These are phyloP conservation scores for Fragilariopsis cylindrus DNA, from an alignment of 108 stramenopile species.

Conservation along the genomic window DNA sequence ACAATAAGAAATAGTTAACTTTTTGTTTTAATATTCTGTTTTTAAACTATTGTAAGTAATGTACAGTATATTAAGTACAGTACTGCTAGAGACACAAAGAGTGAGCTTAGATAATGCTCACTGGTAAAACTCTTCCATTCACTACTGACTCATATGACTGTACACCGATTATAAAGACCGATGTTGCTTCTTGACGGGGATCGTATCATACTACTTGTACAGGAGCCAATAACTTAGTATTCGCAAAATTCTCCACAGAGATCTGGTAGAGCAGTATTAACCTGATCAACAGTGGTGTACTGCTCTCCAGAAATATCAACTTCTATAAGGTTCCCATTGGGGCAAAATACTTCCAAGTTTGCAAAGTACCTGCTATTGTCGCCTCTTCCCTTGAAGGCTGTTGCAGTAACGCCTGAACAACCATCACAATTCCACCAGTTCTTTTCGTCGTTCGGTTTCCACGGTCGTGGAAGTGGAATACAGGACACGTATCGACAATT, in stretches of 20 bases:
- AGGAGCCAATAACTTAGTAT: too few species aligned
- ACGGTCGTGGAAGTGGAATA: slow-evolving; percentile 64
- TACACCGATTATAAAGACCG: too few species aligned
- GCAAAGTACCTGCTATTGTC: not conserved
- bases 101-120: too few species aligned
- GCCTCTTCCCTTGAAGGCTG: not conserved
- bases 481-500: slow-evolving; percentile 72
- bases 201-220: too few species aligned
- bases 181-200: too few species aligned
- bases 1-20: too few species aligned
- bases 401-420: slow-evolving; percentile 24
- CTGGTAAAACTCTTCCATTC: too few species aligned
- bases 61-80: too few species aligned
- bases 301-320: not conserved
- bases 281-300: slow-evolving; percentile 1
- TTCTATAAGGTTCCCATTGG: not conserved
- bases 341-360: slow-evolving; percentile 8
- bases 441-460: slow-evolving; percentile 51
- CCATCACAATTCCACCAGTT: slow-evolving; percentile 82
- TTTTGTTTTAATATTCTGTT: too few species aligned
- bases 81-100: too few species aligned
- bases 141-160: too few species aligned
- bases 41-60: too few species aligned
- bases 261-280: not conserved
- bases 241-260: not conserved